These are phyloP conservation scores for Osmozyma mogii DNA, from an alignment of 805 yeast species.

Conservation along the genomic window DNA sequence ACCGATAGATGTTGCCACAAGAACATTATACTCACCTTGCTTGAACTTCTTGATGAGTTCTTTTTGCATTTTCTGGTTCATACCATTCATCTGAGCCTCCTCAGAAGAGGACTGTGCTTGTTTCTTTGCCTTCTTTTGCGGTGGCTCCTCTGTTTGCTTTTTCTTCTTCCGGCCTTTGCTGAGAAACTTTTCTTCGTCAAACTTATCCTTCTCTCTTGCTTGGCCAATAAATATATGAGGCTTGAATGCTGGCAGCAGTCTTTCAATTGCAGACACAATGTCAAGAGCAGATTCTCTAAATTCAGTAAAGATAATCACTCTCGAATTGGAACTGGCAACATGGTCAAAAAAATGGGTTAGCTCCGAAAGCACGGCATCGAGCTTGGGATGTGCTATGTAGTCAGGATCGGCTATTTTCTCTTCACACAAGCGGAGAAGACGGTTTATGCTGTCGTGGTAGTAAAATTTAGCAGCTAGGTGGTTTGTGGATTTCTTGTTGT, in stretches of 20 bases:
- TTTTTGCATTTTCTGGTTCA: conserved; percentile 86
- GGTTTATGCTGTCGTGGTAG: conserved; percentile 39
- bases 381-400: conserved; percentile 64
- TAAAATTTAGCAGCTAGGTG: conserved; percentile 57
- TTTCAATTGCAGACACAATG: conserved; percentile 60
- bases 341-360: conserved; percentile 45
- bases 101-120: conserved; percentile 51
- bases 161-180: conserved; percentile 31
- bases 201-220: conserved; percentile 62
- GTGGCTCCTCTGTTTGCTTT: conserved; percentile 32
- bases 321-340: conserved; percentile 40
- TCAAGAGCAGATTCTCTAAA: conserved; percentile 86
- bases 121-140: conserved; percentile 21
- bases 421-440: conserved; percentile 40
- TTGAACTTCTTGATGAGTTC: conserved; percentile 69
- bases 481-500: conserved; percentile 51
- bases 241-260: conserved; percentile 21
- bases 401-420: conserved; percentile 26
- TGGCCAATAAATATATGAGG: conserved; percentile 95
- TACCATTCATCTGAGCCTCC: conserved; percentile 71
- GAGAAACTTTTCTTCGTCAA: conserved; percentile 47
- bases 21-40: conserved; percentile 61
- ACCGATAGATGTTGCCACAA: conserved; percentile 95
- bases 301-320: conserved; percentile 84
- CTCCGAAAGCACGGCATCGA: conserved; percentile 51